These are phyloP conservation scores for Aspergillus persii DNA, from an alignment of 2,329 filamentous ascomycete species.

Conservation along the genomic window DNA sequence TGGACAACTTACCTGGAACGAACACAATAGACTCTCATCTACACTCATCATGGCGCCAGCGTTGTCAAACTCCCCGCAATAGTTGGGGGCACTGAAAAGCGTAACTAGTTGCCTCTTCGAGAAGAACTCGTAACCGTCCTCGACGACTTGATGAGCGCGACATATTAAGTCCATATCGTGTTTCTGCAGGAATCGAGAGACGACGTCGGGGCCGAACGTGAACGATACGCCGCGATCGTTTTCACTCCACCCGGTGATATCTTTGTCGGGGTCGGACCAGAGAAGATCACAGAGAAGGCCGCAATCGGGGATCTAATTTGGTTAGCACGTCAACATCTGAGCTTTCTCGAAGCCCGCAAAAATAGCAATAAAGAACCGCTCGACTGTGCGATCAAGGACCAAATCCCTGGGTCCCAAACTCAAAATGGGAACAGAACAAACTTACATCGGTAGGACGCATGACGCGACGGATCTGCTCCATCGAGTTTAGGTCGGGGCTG, in stretches of 20 bases:
- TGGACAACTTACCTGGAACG: slow-evolving; percentile 75
- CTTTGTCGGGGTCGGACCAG: slow-evolving; percentile 99
- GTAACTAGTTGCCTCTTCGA: slow-evolving; percentile 97
- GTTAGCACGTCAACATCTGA: slow-evolving; percentile 42
- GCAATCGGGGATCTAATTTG: slow-evolving; percentile 85
- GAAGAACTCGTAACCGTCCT: slow-evolving; percentile 99
- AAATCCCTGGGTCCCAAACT: background rate
- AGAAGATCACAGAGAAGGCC: slow-evolving; percentile 95
- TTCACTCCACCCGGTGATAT: slow-evolving; percentile 98
- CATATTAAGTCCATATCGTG: slow-evolving; percentile 99
- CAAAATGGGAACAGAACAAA: slow-evolving; percentile 28
- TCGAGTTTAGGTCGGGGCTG: slow-evolving; percentile 95
- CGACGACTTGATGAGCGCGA: slow-evolving; percentile 96
- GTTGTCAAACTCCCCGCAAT: slow-evolving; percentile 99
- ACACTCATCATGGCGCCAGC: slow-evolving; percentile 99
- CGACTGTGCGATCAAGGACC: background rate
- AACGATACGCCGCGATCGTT: slow-evolving; percentile 98
- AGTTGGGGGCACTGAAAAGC: slow-evolving; percentile 96
- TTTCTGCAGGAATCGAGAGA: slow-evolving; percentile 95
- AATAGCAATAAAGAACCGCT: background rate
- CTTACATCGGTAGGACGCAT: slow-evolving; percentile 98
- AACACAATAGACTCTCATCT: slow-evolving; percentile 96
- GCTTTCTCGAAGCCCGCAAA: slow-evolving; percentile 27
- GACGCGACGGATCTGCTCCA: slow-evolving; percentile 98
- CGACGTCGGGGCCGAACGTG: slow-evolving; percentile 96